Evolutionary conservation across 2,329 filamentous ascomycete genomes (phyloP).

Genomic region (Coleophoma cylindrospora): DNA sequence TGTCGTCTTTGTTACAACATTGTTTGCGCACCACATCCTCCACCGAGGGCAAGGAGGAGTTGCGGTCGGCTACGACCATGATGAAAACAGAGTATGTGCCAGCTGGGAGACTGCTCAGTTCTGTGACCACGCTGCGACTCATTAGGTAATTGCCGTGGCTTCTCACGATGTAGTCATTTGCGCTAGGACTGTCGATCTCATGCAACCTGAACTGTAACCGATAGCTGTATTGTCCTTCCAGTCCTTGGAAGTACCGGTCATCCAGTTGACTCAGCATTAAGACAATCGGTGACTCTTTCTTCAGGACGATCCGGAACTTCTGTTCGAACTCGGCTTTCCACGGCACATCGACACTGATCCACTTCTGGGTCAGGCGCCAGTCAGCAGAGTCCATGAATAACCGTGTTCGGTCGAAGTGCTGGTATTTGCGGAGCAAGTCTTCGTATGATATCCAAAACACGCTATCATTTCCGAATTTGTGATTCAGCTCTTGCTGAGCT

Average conservation of each 20-base stretch:
- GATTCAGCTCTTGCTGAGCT: slow-evolving; percentile 49
- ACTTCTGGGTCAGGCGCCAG: slow-evolving; percentile 54
- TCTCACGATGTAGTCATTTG: slow-evolving; percentile 55
- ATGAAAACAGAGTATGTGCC: slow-evolving; percentile 54
- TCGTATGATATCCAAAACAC: slow-evolving; percentile 61
- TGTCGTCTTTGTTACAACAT: slow-evolving; percentile 40
- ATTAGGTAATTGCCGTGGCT: slow-evolving; percentile 55
- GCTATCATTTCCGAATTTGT: slow-evolving; percentile 56
- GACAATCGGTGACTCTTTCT: slow-evolving; percentile 51
- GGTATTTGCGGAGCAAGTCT: slow-evolving; percentile 58
- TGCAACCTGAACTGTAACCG: slow-evolving; percentile 44
- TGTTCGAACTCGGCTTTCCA: slow-evolving; percentile 59
- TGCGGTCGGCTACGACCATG: slow-evolving; percentile 45
- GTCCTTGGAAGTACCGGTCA: slow-evolving; percentile 54
- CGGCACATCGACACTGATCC: slow-evolving; percentile 57
- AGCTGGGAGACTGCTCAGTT: slow-evolving; percentile 48
- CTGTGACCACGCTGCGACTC: slow-evolving; percentile 52
- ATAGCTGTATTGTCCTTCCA: slow-evolving; percentile 52
- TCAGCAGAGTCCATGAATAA: slow-evolving; percentile 50
- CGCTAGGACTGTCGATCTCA: slow-evolving; percentile 40
- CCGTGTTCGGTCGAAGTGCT: slow-evolving; percentile 55
- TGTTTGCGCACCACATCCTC: slow-evolving; percentile 53
- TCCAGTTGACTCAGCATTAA: slow-evolving; percentile 59
- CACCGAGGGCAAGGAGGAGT: slow-evolving; percentile 37
- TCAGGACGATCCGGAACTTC: slow-evolving; percentile 54